A percentile compares a stretch with the other conserved stretches of the same genome.
phyloP scores from a whole-genome alignment of 257 asterid genomes.

The Paulownia fortunei region DNA sequence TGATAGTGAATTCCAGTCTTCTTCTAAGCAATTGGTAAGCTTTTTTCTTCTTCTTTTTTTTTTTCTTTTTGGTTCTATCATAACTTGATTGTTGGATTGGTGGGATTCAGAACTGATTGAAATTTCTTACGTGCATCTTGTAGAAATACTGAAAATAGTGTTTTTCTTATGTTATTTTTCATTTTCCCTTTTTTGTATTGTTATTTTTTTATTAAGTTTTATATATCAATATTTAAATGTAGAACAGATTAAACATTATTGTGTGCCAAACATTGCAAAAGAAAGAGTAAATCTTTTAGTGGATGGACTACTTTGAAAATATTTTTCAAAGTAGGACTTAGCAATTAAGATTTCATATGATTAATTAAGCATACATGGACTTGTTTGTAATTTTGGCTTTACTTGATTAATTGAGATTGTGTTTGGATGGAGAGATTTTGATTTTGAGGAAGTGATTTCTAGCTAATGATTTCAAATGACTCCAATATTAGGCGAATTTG shows the following conservation, averaged over 20 bases:
- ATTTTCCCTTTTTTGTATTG: not conserved
- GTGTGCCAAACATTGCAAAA: too few relatives aligned
- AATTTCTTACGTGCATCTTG: not conserved
- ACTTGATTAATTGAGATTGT: not conserved
- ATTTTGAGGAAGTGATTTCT: not conserved
- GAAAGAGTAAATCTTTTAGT: not conserved
- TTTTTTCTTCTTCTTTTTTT: not conserved
- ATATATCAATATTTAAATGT: not conserved
- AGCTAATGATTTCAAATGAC: not conserved
- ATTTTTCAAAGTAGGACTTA: not conserved
- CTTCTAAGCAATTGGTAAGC: slow-evolving; percentile 75
- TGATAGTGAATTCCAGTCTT: slow-evolving; percentile 53
- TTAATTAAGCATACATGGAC: not conserved
- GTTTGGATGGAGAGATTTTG: not conserved
- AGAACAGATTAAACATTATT: not conserved
- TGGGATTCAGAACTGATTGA: slow-evolving; percentile 3
- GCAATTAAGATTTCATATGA: not conserved
- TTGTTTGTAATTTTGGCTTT: not conserved
- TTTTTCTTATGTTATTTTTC: not conserved
- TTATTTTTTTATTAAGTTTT: not conserved
- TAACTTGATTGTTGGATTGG: not conserved
- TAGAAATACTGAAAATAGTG: not conserved
- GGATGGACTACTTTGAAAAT: not conserved
- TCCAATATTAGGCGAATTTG: slow-evolving; percentile 6
- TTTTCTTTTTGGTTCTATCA: not conserved